Evolutionary conservation across 139 green algal species (phyloP).

Genomic region (Parachlorella kessleri): DNA sequence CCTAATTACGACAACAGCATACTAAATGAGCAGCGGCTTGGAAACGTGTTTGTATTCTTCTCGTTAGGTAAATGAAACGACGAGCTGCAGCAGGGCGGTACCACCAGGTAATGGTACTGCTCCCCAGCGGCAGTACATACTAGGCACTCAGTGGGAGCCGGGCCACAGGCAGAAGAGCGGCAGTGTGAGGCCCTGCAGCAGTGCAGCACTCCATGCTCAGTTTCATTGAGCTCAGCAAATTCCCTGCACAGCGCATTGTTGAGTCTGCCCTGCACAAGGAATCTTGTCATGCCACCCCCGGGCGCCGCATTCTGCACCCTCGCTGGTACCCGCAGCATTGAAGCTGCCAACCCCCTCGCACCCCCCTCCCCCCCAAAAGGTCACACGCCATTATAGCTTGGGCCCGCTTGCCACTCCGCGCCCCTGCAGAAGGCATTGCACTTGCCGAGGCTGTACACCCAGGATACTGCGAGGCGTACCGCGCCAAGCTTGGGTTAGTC

Average conservation of each 20-base stretch:
- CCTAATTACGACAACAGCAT: no score
- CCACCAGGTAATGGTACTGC: no score
- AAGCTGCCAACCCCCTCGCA: background rate
- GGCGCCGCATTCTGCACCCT: background rate
- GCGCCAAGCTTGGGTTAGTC: background rate
- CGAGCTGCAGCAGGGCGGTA: no score
- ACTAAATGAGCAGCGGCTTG: no score
- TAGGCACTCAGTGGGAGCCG: constrained; percentile 33
- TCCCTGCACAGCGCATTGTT: no score
- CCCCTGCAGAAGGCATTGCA: background rate
- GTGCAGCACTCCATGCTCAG: background rate
- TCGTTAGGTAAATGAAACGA: no score
- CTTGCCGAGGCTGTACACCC: background rate
- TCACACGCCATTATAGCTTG: no score
- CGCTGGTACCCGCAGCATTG: background rate
- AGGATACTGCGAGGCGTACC: background rate
- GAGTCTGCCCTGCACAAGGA: background rate
- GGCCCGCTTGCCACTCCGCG: background rate
- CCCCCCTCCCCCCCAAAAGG: background rate
- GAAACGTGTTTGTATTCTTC: no score
- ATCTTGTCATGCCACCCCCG: background rate
- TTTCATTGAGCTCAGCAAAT: no score
- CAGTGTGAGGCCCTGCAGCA: constrained; percentile 70
- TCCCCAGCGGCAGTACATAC: no score
- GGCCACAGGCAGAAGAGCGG: constrained; percentile 80